These are phyloP conservation scores for Clavispora vitiphila DNA, from an alignment of 805 yeast species.

Conservation along the genomic window DNA sequence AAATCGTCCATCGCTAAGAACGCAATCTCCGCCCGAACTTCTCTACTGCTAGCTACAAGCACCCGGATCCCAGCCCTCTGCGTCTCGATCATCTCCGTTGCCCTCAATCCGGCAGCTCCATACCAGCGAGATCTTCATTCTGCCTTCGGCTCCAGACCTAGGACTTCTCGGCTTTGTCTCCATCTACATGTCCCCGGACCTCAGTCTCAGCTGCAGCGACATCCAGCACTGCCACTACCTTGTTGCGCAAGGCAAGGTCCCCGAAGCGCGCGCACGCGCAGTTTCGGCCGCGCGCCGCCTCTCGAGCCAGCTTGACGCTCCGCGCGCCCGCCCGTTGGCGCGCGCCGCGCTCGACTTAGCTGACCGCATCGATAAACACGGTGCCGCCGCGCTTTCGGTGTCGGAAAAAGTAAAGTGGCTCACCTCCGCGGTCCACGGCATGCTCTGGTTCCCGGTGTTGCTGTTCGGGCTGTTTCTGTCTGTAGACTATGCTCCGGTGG, in stretches of 20 bases:
- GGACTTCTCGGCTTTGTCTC: no score
- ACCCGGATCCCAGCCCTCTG: no score
- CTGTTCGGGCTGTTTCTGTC: constrained; percentile 4
- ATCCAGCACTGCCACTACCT: constrained; percentile 11
- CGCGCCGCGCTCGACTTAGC: constrained; percentile 7
- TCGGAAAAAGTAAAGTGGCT: constrained; percentile 15
- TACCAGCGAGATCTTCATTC: no score
- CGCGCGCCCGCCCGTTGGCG: constrained; percentile 4
- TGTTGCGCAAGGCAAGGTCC: constrained; percentile 7
- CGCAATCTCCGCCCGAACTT: no score
- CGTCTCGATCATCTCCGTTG: no score
- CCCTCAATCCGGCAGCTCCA: no score
- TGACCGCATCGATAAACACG: constrained; percentile 5
- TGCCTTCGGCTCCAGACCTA: no score
- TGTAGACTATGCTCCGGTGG: constrained; percentile 6
- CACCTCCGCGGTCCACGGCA: constrained; percentile 10
- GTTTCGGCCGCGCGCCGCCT: background rate
- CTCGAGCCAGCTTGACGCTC: background rate
- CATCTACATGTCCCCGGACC: background rate
- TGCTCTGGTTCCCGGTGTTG: constrained; percentile 13
- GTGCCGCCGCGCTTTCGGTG: constrained; percentile 8
- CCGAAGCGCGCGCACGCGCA: constrained; percentile 3
- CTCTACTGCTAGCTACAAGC: no score
- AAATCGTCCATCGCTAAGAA: no score
- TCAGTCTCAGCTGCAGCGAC: constrained; percentile 1